Evolutionary conservation across 768 basidiomycete genomes (phyloP).

Genomic region (Kwoniella sp.): DNA sequence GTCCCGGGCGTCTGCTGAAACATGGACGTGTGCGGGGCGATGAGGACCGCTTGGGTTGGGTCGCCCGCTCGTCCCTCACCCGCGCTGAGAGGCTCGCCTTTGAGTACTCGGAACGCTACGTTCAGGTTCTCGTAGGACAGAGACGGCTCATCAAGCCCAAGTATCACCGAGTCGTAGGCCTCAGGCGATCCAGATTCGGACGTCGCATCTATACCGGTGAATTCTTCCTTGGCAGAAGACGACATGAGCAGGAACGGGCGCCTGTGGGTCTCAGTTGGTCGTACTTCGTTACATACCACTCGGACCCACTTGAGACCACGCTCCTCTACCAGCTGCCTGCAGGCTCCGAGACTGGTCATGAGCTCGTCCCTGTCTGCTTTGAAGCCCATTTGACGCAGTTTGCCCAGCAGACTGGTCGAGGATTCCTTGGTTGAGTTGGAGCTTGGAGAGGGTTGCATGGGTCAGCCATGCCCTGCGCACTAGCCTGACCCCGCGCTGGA

Average conservation of each 20-base stretch:
- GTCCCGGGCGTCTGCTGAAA: slow-evolving; percentile 51
- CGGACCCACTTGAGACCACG: slow-evolving; percentile 53
- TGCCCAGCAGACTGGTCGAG: slow-evolving; percentile 52
- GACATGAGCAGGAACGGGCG: slow-evolving; percentile 55
- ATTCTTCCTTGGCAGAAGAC: slow-evolving; percentile 44
- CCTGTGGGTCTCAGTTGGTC: not conserved
- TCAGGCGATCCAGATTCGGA: slow-evolving; percentile 5
- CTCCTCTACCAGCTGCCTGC: slow-evolving; percentile 54
- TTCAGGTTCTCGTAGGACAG: slow-evolving; percentile 61
- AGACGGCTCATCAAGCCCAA: slow-evolving; percentile 58
- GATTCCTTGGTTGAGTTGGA: slow-evolving; percentile 70
- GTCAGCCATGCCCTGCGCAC: not conserved
- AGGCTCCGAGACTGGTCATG: slow-evolving; percentile 64
- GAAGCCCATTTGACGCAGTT: slow-evolving; percentile 57
- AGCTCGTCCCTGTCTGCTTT: slow-evolving; percentile 54
- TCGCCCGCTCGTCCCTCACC: not conserved
- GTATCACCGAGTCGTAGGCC: slow-evolving; percentile 60
- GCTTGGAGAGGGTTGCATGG: too few species aligned
- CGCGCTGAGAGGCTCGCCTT: slow-evolving; percentile 50
- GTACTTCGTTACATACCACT: not conserved
- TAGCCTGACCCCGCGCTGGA: not conserved
- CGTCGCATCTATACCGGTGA: slow-evolving; percentile 46
- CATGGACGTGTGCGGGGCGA: slow-evolving; percentile 61
- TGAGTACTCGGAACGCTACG: slow-evolving; percentile 63
- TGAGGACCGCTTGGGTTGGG: slow-evolving; percentile 51